Base-by-base conservation (phyloP, 768 basidiomycete genomes). In the Guyanaporus albipodus region DNA sequence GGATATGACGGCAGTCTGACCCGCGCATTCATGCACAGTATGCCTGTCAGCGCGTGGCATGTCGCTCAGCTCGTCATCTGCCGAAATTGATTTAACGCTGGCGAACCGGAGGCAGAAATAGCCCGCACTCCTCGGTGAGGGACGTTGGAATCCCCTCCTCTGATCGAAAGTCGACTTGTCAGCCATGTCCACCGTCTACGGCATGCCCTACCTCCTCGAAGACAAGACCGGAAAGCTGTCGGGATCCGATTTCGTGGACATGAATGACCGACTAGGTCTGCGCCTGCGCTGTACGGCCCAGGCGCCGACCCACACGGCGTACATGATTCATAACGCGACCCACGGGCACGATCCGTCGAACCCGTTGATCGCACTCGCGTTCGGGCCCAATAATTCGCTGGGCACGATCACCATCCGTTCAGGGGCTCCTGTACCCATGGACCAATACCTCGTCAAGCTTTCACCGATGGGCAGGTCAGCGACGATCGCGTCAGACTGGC, bases 121-220 rank as follows among this genome's bases (percentile, higher is more conserved):
- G 47, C 10, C 42, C 41, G 40, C 46, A n/a, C 15, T 29, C 5
- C 23, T 49, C 24, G 19, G 32, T 39, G 46, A 38, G 33, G 17
- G 41, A 38, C 21, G 34, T 26, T 17, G 23, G 33, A 42, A 7
- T 35, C 41, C 40, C 46, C 10, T 36, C 50, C 36, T 46, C 9
- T n/a, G n/a, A n/a, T 46, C 17, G 29, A 14, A n/a, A 32, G 24
- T 17, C 36, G 34, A 29, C 44, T 17, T 12, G 27, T 35, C 49
- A 55, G 29, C 36, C 53, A 63, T 60, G 61, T 50, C 58, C 32
- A 71, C 74, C 12, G 70, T 67, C 45, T 80, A 77, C 49, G 78
- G 77, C 46, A 67, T 83, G 56, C 78, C 82, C 31, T 77, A 69
- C 63, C 75, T 85, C 55, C 77, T 87, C 46, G 80, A 83, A 58